Evolutionary conservation across 108 stramenopile genomes (phyloP).

Genomic region (Seminavis robusta): DNA sequence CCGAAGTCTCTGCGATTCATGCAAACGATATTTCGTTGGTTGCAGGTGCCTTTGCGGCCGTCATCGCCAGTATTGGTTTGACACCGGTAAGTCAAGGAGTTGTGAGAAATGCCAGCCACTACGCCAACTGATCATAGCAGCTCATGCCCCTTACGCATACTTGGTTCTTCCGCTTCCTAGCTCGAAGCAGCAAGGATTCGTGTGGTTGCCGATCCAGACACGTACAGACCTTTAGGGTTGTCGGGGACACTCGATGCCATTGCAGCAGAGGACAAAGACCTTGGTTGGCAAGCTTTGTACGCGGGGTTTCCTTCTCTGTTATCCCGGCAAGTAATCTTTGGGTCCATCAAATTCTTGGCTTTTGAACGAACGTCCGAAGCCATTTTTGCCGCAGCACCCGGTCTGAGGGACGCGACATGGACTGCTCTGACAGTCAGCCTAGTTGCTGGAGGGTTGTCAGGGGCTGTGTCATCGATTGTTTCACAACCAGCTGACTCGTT

Average conservation of each 20-base stretch:
- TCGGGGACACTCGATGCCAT: constrained; percentile 68
- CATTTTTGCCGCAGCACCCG: constrained; percentile 52
- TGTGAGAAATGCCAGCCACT: too few relatives aligned
- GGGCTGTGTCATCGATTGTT: constrained; percentile 73
- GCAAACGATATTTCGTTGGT: constrained; percentile 76
- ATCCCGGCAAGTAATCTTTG: constrained; percentile 93
- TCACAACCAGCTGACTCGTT: constrained; percentile 92
- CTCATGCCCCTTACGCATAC: too few relatives aligned
- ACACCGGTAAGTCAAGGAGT: too few relatives aligned
- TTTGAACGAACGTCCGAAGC: constrained; percentile 87
- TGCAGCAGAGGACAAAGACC: constrained; percentile 42
- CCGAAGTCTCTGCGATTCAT: constrained; percentile 54
- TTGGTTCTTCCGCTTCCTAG: too few relatives aligned
- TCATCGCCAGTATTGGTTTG: constrained; percentile 87
- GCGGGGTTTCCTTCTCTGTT: constrained; percentile 87
- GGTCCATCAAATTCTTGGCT: constrained; percentile 90
- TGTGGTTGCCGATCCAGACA: constrained; percentile 78
- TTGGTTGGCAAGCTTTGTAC: constrained; percentile 74
- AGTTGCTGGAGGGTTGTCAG: constrained; percentile 84
- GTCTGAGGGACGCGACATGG: constrained; percentile 56
- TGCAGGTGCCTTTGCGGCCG: constrained; percentile 87
- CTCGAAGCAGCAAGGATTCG: constrained; percentile 90
- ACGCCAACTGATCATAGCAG: too few relatives aligned
- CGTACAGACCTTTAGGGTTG: constrained; percentile 56
- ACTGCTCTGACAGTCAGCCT: constrained; percentile 79